phyloP scores from a whole-genome alignment of 2,329 filamentous ascomycete species.

The Stachybotrys echinatus region DNA sequence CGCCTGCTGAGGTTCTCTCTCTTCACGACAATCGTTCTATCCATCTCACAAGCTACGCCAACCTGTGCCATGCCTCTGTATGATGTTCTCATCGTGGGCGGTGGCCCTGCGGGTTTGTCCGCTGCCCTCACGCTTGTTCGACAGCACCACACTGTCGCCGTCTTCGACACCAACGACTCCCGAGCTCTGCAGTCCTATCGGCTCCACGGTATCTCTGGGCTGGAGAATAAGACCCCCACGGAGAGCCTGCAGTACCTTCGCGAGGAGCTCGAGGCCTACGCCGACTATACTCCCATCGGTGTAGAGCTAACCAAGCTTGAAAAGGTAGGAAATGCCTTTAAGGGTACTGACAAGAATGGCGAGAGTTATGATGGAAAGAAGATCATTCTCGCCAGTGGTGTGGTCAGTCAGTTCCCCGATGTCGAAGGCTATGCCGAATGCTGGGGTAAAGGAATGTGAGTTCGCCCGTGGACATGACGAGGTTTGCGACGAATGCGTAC shows the following conservation, averaged over 20 bases:
- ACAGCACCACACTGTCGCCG: neutral
- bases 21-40: neutral
- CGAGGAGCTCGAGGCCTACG: neutral
- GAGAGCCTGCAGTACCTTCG: neutral
- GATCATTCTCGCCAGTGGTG: neutral
- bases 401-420: neutral
- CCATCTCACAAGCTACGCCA: too few relatives aligned
- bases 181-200: neutral
- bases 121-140: constrained; percentile 1
- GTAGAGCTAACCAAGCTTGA: neutral
- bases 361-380: neutral
- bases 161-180: neutral
- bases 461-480: too few relatives aligned
- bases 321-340: neutral
- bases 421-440: neutral
- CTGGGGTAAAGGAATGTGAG: neutral
- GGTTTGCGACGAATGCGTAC: too few relatives aligned
- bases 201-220: neutral
- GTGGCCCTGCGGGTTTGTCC: neutral
- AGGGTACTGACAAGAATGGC: neutral
- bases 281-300: neutral
- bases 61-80: neutral
- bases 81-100: neutral
- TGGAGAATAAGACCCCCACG: neutral
- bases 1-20: too few relatives aligned